Evolutionary conservation across 345 rosid species (phyloP), one percentile per base, ranked within the genome.

Genomic region (Brassica carinata): DNA sequence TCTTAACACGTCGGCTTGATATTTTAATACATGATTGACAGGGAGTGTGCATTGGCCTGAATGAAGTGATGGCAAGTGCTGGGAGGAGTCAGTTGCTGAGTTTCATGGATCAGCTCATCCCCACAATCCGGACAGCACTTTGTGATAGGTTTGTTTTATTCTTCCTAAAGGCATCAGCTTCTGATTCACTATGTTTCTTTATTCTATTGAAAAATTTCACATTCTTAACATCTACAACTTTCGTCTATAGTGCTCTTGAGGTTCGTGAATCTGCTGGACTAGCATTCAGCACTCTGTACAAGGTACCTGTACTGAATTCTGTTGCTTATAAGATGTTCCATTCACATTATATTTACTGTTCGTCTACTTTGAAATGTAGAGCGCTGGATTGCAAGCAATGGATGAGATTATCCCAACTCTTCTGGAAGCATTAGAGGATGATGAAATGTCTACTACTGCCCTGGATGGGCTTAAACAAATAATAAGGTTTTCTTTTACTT

Each of bases 11-110:
- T 43, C 48, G 62, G 23, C 59, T 51, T 82, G 23, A 73, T 71
- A 64, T 57, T 26, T 5, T 74, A 5, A 15, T 57, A 19, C 70
- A 43, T 81, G 74, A 72, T 67, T 85, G 67, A 64, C 85, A 93
- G 99, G 99, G 99, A 69, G 98, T 96, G 14, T 96, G 99, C 89
- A 91, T 89, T 84, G 99, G 99, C 69, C 83, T 93, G 87, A 96
- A 95, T 87, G 98, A 96, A 87, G 98, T 96, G 81, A 96, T 96
- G 99, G 98, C 88, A 72, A 85, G 99, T 89, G 99, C 99, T 82
- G 97, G 94, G 63, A 92, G 82, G 86, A 92, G 89, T 85, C 99
- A 96, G 81, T 84, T 96, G 75, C 83, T 93, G 77, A 91, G 87
- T 87, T 96, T 90, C 86, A 92, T 96, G 98, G 97, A 96, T 65